These are phyloP conservation scores for Neltuma alba DNA, from an alignment of 306 rosid genomes.

Conservation along the genomic window DNA sequence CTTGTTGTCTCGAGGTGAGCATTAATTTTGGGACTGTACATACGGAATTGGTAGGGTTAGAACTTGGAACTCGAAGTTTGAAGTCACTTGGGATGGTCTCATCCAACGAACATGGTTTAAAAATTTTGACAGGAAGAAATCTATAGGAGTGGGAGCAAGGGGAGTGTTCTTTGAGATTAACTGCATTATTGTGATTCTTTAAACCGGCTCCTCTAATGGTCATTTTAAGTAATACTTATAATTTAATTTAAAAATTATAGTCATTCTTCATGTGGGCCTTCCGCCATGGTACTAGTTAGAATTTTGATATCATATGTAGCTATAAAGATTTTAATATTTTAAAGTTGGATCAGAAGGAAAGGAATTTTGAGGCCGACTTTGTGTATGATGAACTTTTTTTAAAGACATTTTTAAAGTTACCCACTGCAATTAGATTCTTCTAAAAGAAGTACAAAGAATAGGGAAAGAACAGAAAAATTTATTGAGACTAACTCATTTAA, in stretches of 20 bases:
- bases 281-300: background rate
- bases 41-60: background rate
- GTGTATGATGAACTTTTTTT: background rate
- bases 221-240: background rate
- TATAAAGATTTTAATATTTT: background rate
- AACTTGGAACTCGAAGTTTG: background rate
- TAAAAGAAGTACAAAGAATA: background rate
- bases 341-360: background rate
- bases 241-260: background rate
- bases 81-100: background rate
- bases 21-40: constrained; percentile 1
- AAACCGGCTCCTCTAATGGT: background rate
- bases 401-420: background rate
- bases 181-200: background rate
- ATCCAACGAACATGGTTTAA: background rate
- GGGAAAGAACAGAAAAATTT: background rate
- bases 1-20: background rate
- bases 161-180: background rate
- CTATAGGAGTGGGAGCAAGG: background rate
- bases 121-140: background rate
- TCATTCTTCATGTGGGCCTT: background rate
- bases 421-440: background rate
- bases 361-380: background rate
- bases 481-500: background rate
- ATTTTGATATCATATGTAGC: background rate